A percentile compares a stretch with the other conserved stretches of the same genome.
Evolutionary conservation across 768 basidiomycete genomes (phyloP).

Genomic region (Serpula lacrymans): DNA sequence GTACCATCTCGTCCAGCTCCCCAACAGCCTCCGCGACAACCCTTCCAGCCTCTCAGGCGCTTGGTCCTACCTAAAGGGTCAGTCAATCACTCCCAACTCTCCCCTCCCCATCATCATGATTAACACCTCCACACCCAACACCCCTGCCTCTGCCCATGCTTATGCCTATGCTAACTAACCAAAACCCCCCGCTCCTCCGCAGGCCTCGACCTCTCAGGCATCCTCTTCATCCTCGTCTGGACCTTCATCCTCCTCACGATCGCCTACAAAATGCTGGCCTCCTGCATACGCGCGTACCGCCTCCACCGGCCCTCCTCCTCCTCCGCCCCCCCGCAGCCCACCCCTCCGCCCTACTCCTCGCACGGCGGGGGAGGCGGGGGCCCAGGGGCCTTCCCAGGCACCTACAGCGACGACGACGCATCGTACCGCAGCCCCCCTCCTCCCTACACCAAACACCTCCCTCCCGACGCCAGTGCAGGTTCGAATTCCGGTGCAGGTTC

Average conservation of each 20-base stretch:
- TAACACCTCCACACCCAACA: neutral
- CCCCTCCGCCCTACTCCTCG: conserved; percentile 30
- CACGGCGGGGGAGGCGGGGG: conserved; percentile 29
- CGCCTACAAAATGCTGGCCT: conserved; percentile 54
- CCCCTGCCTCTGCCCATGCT: neutral
- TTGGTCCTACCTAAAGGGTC: conserved; percentile 13
- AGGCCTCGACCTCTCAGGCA: conserved; percentile 47
- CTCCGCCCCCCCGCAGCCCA: conserved; percentile 22
- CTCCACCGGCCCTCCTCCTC: conserved; percentile 26
- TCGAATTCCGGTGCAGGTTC: conserved; percentile 11
- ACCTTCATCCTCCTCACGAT: conserved; percentile 47
- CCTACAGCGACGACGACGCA: conserved; percentile 31
- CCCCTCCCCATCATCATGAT: neutral
- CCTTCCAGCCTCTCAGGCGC: too few species aligned
- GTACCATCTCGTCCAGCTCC: conserved; percentile 76
- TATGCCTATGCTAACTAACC: neutral
- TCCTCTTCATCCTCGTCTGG: conserved; percentile 59
- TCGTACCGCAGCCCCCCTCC: conserved; percentile 47
- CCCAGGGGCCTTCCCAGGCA: conserved; percentile 52
- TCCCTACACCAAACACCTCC: conserved; percentile 45
- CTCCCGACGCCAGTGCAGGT: conserved; percentile 27
- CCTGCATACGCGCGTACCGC: conserved; percentile 47
- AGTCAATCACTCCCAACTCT: conserved; percentile 1
- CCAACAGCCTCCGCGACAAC: conserved; percentile 29
- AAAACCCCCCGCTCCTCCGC: conserved; percentile 3